Base-by-base conservation (phyloP, 768 basidiomycete species). In the Suillus discolor region DNA sequence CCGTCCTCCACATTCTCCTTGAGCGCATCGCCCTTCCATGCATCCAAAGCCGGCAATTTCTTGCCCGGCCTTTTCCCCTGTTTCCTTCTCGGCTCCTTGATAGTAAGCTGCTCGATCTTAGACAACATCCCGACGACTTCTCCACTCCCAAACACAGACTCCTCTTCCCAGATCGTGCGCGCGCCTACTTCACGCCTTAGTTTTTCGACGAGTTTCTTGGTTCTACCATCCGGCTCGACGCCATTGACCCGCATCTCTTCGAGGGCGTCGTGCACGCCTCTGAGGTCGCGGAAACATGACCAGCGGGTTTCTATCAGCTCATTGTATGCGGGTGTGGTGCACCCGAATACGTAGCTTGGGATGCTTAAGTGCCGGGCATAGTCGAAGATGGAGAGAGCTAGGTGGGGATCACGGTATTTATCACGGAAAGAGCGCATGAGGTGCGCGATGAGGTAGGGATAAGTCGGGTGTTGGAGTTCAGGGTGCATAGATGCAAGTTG, bases 291-390 rank as follows among this genome's bases (percentile, higher is more conserved):
- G 80, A 96, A 93, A 63, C 83, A 87, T 9, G 80, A 77, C 96
- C 96, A 98, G 23, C 87, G 87, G n/a, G 92, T 94, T 71, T 86
- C 82, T 34, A 98, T 85, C 23, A 96, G 83, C 73, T 97, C 94
- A 75, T 96, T 94, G 77, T 97, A 97, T 0, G 90, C 91, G 12
- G 83, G 83, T 0, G 95, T 92, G 12, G 93, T 91, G 77, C 96
- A 98, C 3, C 96, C 96, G 71, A 90, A 89, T 38, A 96, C 90
- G 75, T 93, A 98, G 6, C 91, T 94, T 5, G 89, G 82, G 59
- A 90, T 85, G 1, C 92, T 93, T 4, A 89, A 84, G 47, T 84
- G 84, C 47, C 89, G 86, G 0, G 94, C 92, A 74, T 95, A 84
- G 60, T 89, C 82, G 79, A 97, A 98, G 31, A 97, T 83, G 23